phyloP scores from a whole-genome alignment of 2,329 filamentous ascomycete genomes.

The Diplodia intermedia region DNA sequence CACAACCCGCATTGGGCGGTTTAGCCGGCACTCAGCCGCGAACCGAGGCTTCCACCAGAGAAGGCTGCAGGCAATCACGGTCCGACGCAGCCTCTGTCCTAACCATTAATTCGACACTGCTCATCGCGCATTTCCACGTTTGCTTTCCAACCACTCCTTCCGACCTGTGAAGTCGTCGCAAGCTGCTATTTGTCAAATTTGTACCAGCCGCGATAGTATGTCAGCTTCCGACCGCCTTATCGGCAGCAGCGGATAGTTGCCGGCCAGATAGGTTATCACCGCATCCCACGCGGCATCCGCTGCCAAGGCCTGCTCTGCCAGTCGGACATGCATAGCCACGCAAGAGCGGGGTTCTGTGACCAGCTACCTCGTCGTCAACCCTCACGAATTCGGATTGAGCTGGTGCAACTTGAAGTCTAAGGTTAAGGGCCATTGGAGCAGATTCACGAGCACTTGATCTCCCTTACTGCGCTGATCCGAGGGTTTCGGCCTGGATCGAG shows the following conservation, averaged over 20 bases:
- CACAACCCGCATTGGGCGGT: background rate
- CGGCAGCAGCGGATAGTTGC: constrained; percentile 16
- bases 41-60: background rate
- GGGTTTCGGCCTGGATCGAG: background rate
- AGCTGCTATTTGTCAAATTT: background rate
- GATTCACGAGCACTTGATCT: background rate
- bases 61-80: background rate
- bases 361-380: background rate
- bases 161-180: no score
- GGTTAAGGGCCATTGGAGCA: background rate
- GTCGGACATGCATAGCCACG: background rate
- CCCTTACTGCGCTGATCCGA: background rate
- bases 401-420: background rate
- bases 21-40: constrained; percentile 8
- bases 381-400: background rate
- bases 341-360: background rate
- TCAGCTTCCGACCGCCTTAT: constrained; percentile 9
- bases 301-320: background rate
- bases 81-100: no score
- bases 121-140: background rate
- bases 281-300: background rate
- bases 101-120: background rate
- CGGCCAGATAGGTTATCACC: constrained; percentile 25
- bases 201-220: background rate
- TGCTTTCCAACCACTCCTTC: background rate